Evolutionary conservation across 2,329 filamentous ascomycete genomes (phyloP).

Genomic region (Nigrograna mackinnonii): DNA sequence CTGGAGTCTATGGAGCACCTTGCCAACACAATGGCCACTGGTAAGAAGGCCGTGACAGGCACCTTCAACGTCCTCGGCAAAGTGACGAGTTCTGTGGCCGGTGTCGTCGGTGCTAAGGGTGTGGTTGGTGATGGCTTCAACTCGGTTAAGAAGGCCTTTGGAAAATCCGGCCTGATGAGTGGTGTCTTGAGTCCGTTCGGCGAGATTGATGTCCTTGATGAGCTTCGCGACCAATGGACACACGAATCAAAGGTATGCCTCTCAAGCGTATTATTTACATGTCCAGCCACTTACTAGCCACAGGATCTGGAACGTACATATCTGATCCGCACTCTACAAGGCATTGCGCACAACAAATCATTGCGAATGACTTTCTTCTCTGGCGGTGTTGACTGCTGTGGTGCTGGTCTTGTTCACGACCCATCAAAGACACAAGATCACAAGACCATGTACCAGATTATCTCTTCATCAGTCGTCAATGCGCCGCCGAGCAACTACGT

Average conservation of each 20-base stretch:
- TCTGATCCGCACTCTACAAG: constrained; percentile 91
- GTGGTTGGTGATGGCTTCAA: constrained; percentile 92
- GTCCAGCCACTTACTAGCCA: neutral
- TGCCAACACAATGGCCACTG: constrained; percentile 87
- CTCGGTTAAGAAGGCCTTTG: constrained; percentile 93
- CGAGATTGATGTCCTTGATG: constrained; percentile 91
- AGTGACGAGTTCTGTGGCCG: constrained; percentile 91
- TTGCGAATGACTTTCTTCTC: constrained; percentile 97
- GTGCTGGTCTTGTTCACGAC: constrained; percentile 92
- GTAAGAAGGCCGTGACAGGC: constrained; percentile 95
- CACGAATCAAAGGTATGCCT: constrained; percentile 80
- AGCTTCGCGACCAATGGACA: constrained; percentile 96
- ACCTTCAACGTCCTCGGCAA: constrained; percentile 96
- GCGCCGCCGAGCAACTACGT: constrained; percentile 84
- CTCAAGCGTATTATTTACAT: neutral
- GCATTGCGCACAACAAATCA: constrained; percentile 92
- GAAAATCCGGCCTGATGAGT: constrained; percentile 94
- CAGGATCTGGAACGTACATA: constrained; percentile 94
- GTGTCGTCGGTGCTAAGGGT: constrained; percentile 92
- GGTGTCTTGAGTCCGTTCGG: constrained; percentile 95
- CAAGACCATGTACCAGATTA: constrained; percentile 99
- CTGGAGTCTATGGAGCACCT: constrained; percentile 90
- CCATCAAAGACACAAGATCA: constrained; percentile 88
- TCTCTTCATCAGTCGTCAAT: constrained; percentile 89
- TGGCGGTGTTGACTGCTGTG: constrained; percentile 87